Base-by-base conservation (phyloP, 1,284 basidiomycete genomes). In the Ustilago shanxiensis region DNA sequence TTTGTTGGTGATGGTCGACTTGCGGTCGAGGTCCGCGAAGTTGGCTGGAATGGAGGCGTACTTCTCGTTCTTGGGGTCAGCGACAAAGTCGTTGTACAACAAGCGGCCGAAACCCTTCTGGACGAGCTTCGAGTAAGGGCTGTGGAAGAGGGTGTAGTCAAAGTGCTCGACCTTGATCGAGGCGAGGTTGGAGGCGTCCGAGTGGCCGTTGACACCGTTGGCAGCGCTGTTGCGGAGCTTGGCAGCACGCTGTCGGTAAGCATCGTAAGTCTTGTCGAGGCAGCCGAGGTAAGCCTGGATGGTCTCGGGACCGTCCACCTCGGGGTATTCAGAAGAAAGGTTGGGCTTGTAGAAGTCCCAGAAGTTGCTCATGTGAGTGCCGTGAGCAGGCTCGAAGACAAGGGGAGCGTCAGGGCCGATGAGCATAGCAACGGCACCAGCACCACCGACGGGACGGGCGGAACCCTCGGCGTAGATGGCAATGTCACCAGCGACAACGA, bases 381-480 rank as follows among this genome's bases (percentile, higher is more conserved):
- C 96, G 88, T 98, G 97, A 77, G 95, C 90, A 79, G 96, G 94
- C 88, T 98, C 96, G 80, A 98, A 90, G 14, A 95, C 93, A 53
- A 99, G 88, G 35, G 96, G 96, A 1, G 97, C 96, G 82, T 98
- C 91, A 61, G 96, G 97, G 18, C 96, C 96, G 87, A 99, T 94
- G 78, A 99, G 90, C 87, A 98, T 91, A 63, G 96, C 96, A 75
- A 92, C 92, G 28, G 95, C 95, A 83, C 97, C 96, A 52, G 97
- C 97, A 88, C 96, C 97, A 83, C 96, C 96, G 78, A 95, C 96
- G 14, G 96, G 96, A 64, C 96, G 91, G 50, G 96, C 96, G 63
- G 91, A 90, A 72, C 96, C 97, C 88, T 97, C 95, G 54, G 95
- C 96, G 87, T 99, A 99, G 84, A 99, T 93, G 71, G 96, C 96